Conservation (phyloP, 805 yeast species). For the Saturnispora galanensis region DNA sequence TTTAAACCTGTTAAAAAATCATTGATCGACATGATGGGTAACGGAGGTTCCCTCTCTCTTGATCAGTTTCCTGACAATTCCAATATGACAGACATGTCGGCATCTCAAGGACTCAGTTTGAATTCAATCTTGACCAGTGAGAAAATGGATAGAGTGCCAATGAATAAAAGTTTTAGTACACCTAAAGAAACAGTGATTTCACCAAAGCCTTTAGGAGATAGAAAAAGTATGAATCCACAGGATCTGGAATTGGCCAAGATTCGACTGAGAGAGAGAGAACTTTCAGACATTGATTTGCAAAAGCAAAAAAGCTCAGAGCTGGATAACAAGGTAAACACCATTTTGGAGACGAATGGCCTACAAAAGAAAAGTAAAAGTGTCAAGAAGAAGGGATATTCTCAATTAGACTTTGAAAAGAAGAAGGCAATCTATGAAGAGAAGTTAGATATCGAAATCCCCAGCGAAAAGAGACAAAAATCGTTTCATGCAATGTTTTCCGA, state of each 20-base stretch:
- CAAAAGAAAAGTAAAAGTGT: neutral
- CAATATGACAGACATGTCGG: too few relatives aligned
- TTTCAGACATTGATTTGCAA: neutral
- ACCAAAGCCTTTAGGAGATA: neutral
- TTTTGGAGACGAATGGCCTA: neutral
- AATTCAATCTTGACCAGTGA: too few relatives aligned
- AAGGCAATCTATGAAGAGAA: slow-evolving; percentile 13
- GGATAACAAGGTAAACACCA: too few relatives aligned
- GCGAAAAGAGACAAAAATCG: slow-evolving; percentile 45
- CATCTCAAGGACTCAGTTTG: too few relatives aligned
- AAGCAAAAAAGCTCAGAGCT: too few relatives aligned
- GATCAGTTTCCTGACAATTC: slow-evolving; percentile 19
- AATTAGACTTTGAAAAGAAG: slow-evolving; percentile 3
- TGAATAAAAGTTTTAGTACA: too few relatives aligned
- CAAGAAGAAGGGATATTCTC: slow-evolving; percentile 8
- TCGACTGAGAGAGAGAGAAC: neutral
- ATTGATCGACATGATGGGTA: slow-evolving; percentile 38
- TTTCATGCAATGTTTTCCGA: slow-evolving; percentile 52
- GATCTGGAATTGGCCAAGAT: neutral
- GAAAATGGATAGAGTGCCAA: too few relatives aligned
- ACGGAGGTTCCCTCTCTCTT: slow-evolving; percentile 33
- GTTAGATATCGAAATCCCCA: slow-evolving; percentile 28
- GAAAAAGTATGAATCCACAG: neutral
- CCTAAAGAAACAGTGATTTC: too few relatives aligned
- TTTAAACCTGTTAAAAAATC: slow-evolving; percentile 40